phyloP scores from a whole-genome alignment of 169 alveolate species.

The Perkinsus olseni region DNA sequence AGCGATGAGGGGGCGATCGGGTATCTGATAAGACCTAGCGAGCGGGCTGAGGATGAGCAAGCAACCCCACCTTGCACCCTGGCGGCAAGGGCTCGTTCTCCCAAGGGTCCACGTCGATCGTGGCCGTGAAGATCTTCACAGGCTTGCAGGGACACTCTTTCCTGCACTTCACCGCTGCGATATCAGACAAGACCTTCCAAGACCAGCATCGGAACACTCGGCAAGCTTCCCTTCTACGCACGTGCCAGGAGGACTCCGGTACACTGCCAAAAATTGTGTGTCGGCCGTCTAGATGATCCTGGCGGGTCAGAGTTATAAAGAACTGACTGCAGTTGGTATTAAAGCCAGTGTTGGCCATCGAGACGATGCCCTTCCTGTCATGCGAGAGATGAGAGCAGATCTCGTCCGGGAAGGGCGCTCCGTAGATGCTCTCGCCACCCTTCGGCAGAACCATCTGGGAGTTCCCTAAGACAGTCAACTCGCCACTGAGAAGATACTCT shows the following conservation, averaged over 20 bases:
- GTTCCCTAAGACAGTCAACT: neutral
- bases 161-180: neutral
- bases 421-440: conserved; percentile 58
- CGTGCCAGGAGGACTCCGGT: neutral
- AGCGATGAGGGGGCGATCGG: neutral
- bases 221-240: neutral
- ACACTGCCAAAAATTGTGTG: neutral
- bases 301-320: neutral
- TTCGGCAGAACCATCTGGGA: neutral
- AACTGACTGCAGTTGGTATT: neutral
- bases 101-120: neutral
- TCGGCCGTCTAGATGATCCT: neutral
- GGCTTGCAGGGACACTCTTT: neutral
- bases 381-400: conserved; percentile 6
- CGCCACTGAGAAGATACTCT: neutral
- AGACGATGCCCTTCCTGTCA: neutral
- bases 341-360: neutral
- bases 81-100: neutral
- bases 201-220: neutral
- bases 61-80: neutral
- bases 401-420: conserved; percentile 60
- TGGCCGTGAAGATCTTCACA: neutral
- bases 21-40: neutral
- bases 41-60: neutral
- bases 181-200: neutral